Evolutionary conservation across 1,139 yeast species (phyloP).

Genomic region (Yamadazyma oceani): DNA sequence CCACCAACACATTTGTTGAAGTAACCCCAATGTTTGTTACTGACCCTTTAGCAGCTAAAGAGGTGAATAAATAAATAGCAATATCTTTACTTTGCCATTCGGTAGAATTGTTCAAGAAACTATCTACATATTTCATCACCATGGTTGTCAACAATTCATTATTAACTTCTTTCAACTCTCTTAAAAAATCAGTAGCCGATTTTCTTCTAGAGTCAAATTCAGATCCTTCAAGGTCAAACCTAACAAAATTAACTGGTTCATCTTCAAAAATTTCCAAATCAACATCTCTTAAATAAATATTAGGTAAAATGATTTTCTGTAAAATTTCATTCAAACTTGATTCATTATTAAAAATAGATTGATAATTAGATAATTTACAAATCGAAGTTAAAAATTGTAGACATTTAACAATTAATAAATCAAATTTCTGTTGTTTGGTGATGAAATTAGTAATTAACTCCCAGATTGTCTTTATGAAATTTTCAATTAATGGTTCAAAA

Average conservation of each 20-base stretch:
- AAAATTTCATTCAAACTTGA: constrained; percentile 73
- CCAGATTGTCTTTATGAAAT: constrained; percentile 86
- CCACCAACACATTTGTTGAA: constrained; percentile 78
- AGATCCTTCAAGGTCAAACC: constrained; percentile 93
- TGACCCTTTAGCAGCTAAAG: constrained; percentile 88
- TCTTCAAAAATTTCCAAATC: constrained; percentile 96
- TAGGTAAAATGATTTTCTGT: constrained; percentile 84
- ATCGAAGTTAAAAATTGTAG: constrained; percentile 82
- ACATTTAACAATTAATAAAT: constrained; percentile 78
- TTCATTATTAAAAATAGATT: constrained; percentile 62
- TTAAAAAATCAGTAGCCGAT: constrained; percentile 85
- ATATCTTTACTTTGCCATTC: constrained; percentile 86
- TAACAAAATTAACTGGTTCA: constrained; percentile 89
- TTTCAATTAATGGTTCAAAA: constrained; percentile 71
- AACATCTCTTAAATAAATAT: constrained; percentile 75
- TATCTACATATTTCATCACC: constrained; percentile 74
- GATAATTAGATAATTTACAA: constrained; percentile 63
- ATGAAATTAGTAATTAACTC: constrained; percentile 59
- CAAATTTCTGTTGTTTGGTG: constrained; percentile 75
- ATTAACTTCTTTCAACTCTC: constrained; percentile 81
- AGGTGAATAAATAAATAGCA: constrained; percentile 81
- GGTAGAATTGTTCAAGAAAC: constrained; percentile 58
- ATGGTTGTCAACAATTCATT: constrained; percentile 72
- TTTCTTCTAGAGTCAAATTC: constrained; percentile 92
- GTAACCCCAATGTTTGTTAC: constrained; percentile 87